phyloP scores from a whole-genome alignment of 805 yeast species.

The Candida namnaoensis region DNA sequence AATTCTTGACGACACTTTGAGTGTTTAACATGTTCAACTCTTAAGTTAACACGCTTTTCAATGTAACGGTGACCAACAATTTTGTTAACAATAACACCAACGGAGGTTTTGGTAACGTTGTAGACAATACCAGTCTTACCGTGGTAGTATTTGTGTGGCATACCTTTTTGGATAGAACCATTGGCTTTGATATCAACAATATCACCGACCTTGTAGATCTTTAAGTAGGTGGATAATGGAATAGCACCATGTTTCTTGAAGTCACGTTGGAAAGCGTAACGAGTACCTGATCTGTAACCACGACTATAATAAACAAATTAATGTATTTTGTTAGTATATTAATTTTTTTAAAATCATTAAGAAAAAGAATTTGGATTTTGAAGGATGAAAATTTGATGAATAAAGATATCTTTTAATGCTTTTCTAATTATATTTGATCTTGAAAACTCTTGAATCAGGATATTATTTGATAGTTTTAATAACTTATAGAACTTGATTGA shows the following conservation, averaged over 20 bases:
- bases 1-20: conserved; percentile 99
- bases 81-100: conserved; percentile 98
- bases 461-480: too few relatives aligned
- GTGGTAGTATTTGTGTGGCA: conserved; percentile 99
- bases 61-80: conserved; percentile 98
- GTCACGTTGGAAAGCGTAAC: conserved; percentile 99
- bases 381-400: too few relatives aligned
- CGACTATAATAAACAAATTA: conserved; percentile 40
- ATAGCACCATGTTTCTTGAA: conserved; percentile 92
- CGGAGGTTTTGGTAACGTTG: conserved; percentile 98
- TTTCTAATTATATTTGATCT: too few relatives aligned
- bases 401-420: too few relatives aligned
- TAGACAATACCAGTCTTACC: conserved; percentile 99
- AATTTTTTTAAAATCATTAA: too few relatives aligned
- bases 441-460: too few relatives aligned
- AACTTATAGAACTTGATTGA: too few relatives aligned
- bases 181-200: conserved; percentile 99
- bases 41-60: conserved; percentile 97
- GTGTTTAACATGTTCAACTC: conserved; percentile 99
- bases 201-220: conserved; percentile 98
- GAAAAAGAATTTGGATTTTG: too few relatives aligned
- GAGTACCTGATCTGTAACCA: conserved; percentile 99
- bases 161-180: conserved; percentile 99
- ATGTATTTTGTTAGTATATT: background rate
- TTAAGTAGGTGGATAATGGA: conserved; percentile 94